Base-by-base conservation (phyloP, 805 yeast genomes). In the Kazachstania africana region DNA sequence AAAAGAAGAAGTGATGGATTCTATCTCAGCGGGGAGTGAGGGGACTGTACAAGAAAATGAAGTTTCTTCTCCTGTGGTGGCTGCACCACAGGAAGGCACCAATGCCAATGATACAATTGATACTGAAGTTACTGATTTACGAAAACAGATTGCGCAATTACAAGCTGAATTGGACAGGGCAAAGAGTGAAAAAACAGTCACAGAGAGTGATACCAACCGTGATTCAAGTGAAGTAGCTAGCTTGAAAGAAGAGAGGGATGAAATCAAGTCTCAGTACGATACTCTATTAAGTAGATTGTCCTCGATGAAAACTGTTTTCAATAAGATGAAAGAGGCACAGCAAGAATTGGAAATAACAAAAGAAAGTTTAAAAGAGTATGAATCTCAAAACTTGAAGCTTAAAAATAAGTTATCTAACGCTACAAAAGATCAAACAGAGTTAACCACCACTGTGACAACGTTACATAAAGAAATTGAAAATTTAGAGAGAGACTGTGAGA, bases 261-360 rank as follows among this genome's bases (percentile, higher is more conserved):
- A 68, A 19, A 63, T 69, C 18, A 72, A 76, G 42, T 60, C 64
- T 2, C 73, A 74, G 39, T 78, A 79, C 45, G 77, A 78, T 37
- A 62, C 68, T 4, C 54, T 81, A 20, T 53, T 81, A 36, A 71
- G 70, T 39, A 66, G 78, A 48, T 51, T 81, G 12, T 70, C 83
- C 1, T 70, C 81, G 2, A 79, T 80, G 88, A 80, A 78, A 42
- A 60, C 76, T 1, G 68, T 80, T 2, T 80, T 80, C 52, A 64
- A 59, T 24, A 79, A 80, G 40, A 78, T 79, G 82, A 77, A 79
- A 47, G 78, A 71, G 35, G 61, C 83, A 0, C 78, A 79, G 46
- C 57, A 53, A 3, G 81, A 78, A 42, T 58, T 81, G 13, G 82
- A 70, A 26, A 60, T 57, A 4, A 63, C 70, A 1, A 70, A 70